Evolutionary conservation across 495 filamentous ascomycete genomes (phyloP), one percentile per base, ranked within the genome.

Genomic region (Astrocystis sublimbata): DNA sequence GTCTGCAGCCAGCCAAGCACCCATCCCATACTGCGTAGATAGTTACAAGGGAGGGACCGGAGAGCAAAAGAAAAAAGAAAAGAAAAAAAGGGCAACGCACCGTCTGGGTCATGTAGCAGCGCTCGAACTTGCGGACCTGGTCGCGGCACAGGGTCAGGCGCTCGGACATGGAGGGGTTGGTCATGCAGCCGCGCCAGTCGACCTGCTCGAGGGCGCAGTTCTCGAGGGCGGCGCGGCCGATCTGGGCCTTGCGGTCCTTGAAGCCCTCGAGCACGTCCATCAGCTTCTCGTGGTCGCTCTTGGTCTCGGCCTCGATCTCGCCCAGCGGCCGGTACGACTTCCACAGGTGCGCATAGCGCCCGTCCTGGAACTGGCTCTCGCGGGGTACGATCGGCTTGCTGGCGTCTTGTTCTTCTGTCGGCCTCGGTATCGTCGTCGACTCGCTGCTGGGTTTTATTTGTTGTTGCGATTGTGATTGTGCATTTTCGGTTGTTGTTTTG

Each of bases 321-420:
- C 73, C 64, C 9, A 85, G 84, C 1, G 93, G 84, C 54, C 83
- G 79, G 83, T 98, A 97, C 46, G 84, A 89, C 72, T 88, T 89
- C 94, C 94, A 98, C 31, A 98, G 82, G 78, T 97, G 84, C 47
- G 92, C 92, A 74, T 97, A 98, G 61, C 94, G 90, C 62, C 92
- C 92, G 76, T 97, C 94, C 60, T 74, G 67, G 83, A 80, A 79
- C 63, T 80, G 68, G 71, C 74, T 76, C 60, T 76, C 63, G 5
- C 63, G 61, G 12, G 78, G 78, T 15, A 80, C 71, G 6, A 41
- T 2, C 19, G 64, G 28, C 12, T 46, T 31, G 21, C 28, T 43
- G 6, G 24, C 33, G 15, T 40, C 36, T 33, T 24, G 41, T 31
- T 19, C 49, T 26, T 12, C 3, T 15, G 36, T 33, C 21, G 15